These are phyloP conservation scores for Plasmopara viticola DNA, from an alignment of 352 stramenopile genomes.

Conservation along the genomic window DNA sequence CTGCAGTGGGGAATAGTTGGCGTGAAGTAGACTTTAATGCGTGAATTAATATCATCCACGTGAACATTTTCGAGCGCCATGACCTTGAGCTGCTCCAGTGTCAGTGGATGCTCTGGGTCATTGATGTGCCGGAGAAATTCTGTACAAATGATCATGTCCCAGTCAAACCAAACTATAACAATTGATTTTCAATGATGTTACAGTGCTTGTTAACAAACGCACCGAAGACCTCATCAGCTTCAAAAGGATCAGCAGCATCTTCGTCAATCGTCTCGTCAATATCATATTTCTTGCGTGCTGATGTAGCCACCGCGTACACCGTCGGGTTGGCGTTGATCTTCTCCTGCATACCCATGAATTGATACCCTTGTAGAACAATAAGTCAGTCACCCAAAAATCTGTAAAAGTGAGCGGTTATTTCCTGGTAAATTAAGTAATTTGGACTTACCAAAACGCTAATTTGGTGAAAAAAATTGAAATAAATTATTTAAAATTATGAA, in stretches of 20 bases:
- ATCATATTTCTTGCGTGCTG: conserved; percentile 54
- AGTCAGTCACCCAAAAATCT: too few species aligned
- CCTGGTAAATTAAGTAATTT: too few species aligned
- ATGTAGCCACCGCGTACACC: conserved; percentile 68
- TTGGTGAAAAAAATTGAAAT: too few species aligned
- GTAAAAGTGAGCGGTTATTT: too few species aligned
- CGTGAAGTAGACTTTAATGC: conserved; percentile 83
- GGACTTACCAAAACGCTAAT: too few species aligned
- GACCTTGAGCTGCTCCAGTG: conserved; percentile 92
- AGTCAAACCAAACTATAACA: neutral
- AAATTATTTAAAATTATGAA: too few species aligned
- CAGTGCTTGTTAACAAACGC: conserved; percentile 10
- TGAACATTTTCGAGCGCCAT: conserved; percentile 87
- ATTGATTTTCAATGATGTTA: neutral
- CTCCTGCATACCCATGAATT: conserved; percentile 55
- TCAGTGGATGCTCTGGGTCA: conserved; percentile 91
- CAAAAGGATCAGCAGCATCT: conserved; percentile 66
- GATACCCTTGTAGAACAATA: too few species aligned
- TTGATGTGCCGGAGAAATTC: conserved; percentile 88
- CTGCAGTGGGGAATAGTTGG: conserved; percentile 97
- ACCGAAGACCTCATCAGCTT: conserved; percentile 84
- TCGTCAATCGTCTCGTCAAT: conserved; percentile 57
- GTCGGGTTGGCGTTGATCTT: conserved; percentile 88
- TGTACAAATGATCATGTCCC: conserved; percentile 13
- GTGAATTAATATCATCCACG: conserved; percentile 78